These are phyloP conservation scores for Uronychia setigera DNA, from an alignment of 73 alveolate species.

Conservation along the genomic window DNA sequence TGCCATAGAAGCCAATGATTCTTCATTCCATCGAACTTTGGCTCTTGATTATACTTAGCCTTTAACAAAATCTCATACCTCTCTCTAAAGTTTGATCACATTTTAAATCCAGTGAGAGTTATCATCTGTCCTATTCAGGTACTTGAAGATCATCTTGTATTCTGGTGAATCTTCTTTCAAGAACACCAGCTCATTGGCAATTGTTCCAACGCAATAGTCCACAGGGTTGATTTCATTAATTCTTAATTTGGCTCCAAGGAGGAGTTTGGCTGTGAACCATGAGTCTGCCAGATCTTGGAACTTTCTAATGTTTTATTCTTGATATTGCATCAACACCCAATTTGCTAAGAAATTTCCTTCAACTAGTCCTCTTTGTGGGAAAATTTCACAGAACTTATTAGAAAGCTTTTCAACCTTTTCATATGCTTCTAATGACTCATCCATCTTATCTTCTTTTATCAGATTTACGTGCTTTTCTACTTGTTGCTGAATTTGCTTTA, in stretches of 20 bases:
- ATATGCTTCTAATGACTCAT: background rate
- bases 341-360: too few species aligned
- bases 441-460: background rate
- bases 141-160: constrained; percentile 7
- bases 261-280: constrained; percentile 5
- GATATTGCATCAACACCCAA: too few species aligned
- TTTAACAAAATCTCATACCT: too few species aligned
- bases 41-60: too few species aligned
- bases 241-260: constrained; percentile 15
- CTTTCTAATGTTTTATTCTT: too few species aligned
- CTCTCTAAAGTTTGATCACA: too few species aligned
- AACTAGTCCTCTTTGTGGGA: background rate
- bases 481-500: background rate
- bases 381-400: background rate
- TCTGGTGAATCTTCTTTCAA: constrained; percentile 2
- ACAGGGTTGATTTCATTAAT: constrained; percentile 7
- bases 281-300: background rate
- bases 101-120: too few species aligned
- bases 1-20: constrained; percentile 64
- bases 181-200: background rate
- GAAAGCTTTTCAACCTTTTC: background rate
- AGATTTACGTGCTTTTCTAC: background rate
- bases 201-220: background rate
- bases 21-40: background rate
- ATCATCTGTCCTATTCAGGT: too few species aligned